phyloP scores from a whole-genome alignment of 1,284 basidiomycete genomes.

The Apiotrichum gamsii region DNA sequence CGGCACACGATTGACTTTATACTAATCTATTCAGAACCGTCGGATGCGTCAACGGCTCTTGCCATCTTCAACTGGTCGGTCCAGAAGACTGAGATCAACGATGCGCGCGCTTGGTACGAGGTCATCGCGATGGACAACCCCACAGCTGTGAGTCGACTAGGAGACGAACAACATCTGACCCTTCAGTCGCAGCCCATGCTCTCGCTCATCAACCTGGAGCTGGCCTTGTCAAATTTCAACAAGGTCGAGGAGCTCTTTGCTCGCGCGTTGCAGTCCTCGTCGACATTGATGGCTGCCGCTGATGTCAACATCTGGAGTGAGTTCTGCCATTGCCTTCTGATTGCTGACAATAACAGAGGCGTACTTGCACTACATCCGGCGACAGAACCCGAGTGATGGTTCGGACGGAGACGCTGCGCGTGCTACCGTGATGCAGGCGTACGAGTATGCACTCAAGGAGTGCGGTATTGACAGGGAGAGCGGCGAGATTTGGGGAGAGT shows the following conservation, averaged over 20 bases:
- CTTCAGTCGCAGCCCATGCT: constrained; percentile 39
- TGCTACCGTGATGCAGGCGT: constrained; percentile 75
- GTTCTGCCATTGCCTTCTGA: constrained; percentile 6
- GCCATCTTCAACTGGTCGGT: constrained; percentile 48
- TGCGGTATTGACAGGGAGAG: constrained; percentile 65
- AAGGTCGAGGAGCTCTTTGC: constrained; percentile 45
- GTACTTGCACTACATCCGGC: constrained; percentile 48
- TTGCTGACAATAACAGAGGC: constrained; percentile 29
- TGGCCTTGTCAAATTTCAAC: constrained; percentile 41
- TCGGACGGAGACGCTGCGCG: constrained; percentile 53
- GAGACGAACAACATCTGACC: neutral
- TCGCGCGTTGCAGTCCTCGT: constrained; percentile 36
- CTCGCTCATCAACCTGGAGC: constrained; percentile 45
- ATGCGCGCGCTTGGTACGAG: constrained; percentile 45
- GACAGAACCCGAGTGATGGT: constrained; percentile 43
- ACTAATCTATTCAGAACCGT: constrained; percentile 25
- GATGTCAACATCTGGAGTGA: constrained; percentile 47
- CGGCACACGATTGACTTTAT: neutral
- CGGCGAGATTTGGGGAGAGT: constrained; percentile 57
- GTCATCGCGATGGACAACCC: constrained; percentile 38
- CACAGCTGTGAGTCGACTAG: constrained; percentile 38
- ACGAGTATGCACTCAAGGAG: constrained; percentile 86
- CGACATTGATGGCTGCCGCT: constrained; percentile 40
- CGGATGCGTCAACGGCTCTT: constrained; percentile 24
- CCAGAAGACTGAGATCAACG: constrained; percentile 41